Evolutionary conservation across 2,329 filamentous ascomycete species (phyloP).

Genomic region (Zalaria sp.): DNA sequence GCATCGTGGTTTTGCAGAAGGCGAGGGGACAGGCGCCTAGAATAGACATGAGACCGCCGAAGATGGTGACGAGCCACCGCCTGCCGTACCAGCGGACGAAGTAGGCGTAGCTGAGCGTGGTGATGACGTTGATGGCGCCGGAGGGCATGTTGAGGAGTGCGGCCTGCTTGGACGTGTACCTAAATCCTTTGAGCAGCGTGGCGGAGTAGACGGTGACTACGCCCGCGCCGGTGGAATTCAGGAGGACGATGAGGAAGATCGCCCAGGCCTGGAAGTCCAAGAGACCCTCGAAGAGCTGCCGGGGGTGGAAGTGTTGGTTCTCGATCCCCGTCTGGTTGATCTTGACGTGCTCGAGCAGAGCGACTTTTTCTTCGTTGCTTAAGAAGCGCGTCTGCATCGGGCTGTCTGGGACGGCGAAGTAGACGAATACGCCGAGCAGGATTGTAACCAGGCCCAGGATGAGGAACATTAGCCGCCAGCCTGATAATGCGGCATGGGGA

Average conservation of each 20-base stretch:
- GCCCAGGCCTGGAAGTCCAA: slow-evolving; percentile 44
- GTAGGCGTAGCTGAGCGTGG: slow-evolving; percentile 33
- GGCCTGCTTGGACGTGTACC: slow-evolving; percentile 26
- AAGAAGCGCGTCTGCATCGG: slow-evolving; percentile 58
- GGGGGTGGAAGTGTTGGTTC: slow-evolving; percentile 32
- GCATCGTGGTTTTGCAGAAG: slow-evolving; percentile 14
- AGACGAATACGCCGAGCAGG: slow-evolving; percentile 4
- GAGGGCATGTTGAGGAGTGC: slow-evolving; percentile 43
- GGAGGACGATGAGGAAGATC: slow-evolving; percentile 28
- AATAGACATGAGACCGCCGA: slow-evolving; percentile 5
- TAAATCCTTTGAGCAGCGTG: slow-evolving; percentile 22
- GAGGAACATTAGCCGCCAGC: slow-evolving; percentile 12
- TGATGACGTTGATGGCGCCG: slow-evolving; percentile 37
- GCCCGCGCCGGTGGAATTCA: slow-evolving; percentile 38
- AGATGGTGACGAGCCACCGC: slow-evolving; percentile 23
- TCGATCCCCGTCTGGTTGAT: slow-evolving; percentile 29
- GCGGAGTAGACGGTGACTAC: slow-evolving; percentile 42
- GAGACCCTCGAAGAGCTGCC: slow-evolving; percentile 42
- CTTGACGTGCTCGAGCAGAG: slow-evolving; percentile 30
- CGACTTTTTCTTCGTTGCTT: slow-evolving; percentile 36
- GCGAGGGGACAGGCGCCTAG: neutral
- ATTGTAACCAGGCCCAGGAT: slow-evolving; percentile 10
- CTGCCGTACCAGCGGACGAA: slow-evolving; percentile 34
- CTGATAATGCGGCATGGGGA: slow-evolving; percentile 4
- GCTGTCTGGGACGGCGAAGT: slow-evolving; percentile 29